Evolutionary conservation across 2,329 filamentous ascomycete genomes (phyloP), one percentile per base, ranked within the genome.

Genomic region (Aspergillus udagawae): DNA sequence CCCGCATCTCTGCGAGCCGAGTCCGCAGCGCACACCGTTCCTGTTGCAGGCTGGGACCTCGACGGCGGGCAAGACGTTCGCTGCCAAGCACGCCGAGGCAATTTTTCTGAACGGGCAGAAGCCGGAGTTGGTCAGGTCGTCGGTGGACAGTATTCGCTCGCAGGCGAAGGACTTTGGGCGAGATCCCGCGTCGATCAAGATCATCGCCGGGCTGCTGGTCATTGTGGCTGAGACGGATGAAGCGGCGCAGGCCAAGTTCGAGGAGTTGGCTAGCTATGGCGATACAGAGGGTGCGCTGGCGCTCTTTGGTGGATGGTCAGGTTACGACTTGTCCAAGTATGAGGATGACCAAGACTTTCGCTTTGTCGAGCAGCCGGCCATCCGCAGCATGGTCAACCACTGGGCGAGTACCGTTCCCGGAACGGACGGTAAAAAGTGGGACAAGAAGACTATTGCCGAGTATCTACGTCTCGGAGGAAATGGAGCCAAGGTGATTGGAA

Each of bases 271-370:
- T 28, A 65, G 68, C n/a, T 80, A 79, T 49, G 77, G 73, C 1
- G 77, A 80, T 54, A 66, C 70, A 0, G 77, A 80, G 56, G 78
- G 78, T 0, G 74, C 76, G 0, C 70, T 77, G 20, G 73, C 77
- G 3, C 64, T 80, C 0, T 80, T 80, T 56, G 78, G 78, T 2
- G 78, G 78, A 0, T 80, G 78, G 78, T 74, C 74, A 1, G 78
- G 78, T 0, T 77, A 75, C 4, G 78, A 80, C 61, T 65, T 80
- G 1, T 73, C 72, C 2, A 68, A 67, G 0, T 78, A 74, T 52
- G 65, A 67, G 0, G 77, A 80, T 47, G 77, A 80, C 28, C 73
- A 79, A 44, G 77, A 80, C 50, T 78, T 80, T 55, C 68, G 73
- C 1, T 78, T 80, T 56, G 68, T 70, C 6, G 72, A 72, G 6